Conservation (phyloP, 495 filamentous ascomycete genomes). For the Amniculicola lignicola region DNA sequence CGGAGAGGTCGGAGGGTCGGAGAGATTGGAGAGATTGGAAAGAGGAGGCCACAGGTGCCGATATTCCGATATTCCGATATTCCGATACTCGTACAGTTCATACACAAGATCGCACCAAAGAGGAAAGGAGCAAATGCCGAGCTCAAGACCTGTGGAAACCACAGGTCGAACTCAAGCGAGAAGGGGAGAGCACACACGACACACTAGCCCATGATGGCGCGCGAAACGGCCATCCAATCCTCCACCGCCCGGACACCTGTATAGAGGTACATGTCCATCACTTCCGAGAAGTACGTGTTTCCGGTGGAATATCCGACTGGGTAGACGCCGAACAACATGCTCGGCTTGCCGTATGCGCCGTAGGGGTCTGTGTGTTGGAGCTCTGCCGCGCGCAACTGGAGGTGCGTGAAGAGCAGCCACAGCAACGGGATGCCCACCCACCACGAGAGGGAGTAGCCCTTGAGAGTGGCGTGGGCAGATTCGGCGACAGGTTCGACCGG, state of each 20-base stretch:
- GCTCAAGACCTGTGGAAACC: not conserved
- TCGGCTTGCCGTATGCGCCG: not conserved
- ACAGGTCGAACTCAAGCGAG: not conserved
- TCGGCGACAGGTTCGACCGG: not conserved
- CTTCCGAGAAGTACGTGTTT: not conserved
- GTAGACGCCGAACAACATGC: constrained; percentile 1
- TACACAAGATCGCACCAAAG: not conserved
- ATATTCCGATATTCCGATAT: no score
- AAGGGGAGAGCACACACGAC: no score
- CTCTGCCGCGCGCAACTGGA: not conserved
- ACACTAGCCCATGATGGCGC: no score
- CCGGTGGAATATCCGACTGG: constrained; percentile 2
- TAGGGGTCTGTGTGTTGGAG: not conserved
- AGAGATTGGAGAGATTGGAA: no score
- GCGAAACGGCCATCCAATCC: no score
- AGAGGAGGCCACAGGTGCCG: no score
- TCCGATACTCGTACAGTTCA: not conserved
- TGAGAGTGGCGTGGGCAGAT: not conserved
- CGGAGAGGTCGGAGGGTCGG: no score
- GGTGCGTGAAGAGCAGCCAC: not conserved
- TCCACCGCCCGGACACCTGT: not conserved
- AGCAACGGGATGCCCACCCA: not conserved
- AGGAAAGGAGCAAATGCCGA: not conserved
- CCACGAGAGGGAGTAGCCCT: not conserved
- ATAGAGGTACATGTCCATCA: not conserved